Evolutionary conservation across 108 stramenopile species (phyloP), one percentile per base, ranked within the genome.

Genomic region (Nitzschia sp.): DNA sequence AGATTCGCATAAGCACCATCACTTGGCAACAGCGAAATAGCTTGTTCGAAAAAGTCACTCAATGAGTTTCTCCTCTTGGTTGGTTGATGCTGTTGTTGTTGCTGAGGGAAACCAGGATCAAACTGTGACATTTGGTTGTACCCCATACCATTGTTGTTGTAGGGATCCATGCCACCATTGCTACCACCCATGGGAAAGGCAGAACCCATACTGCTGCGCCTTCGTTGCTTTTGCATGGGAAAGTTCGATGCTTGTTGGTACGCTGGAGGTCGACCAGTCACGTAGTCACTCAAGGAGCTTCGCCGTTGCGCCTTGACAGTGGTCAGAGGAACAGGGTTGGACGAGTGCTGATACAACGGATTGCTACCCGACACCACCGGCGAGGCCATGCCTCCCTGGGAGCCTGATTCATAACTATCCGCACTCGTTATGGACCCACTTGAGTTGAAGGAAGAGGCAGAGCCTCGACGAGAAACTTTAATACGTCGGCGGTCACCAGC

Each of bases 281-380:
- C 61, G 20, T 62, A 62, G 22, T 62, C 61, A 24, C 61, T 62
- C 61, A 62, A 46, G 20, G 61, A 62, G 37, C 43, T 62, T 37
- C 61, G 61, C 20, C 61, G 61, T n/a, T 44, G 61, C 21, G 61
- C 43, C 43, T 62, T 62, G 43, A 62, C n/a, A 48, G 46, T 48
- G 14, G n/a, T 17, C 46, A 48, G 6, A 48, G 46, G 46, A 22
- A 39, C 29, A 7, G 61, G 17, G 8, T 19, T 21, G 22, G 43
- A 46, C 41, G n/a, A 19, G 57, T 39, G 37, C 6, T 19, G 43
- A 39, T 15, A 62, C 38, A 46, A 46, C 3, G 61, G 43, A 62
- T 11, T 44, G 8, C 42, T 5, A 3, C 20, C 5, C 41, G 61
- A 46, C 11, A 19, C 11, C n/a, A n/a, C 43, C n/a, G 57, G 37